Base-by-base conservation (phyloP, 2,329 filamentous ascomycete species). In the Talaromyces sp. region DNA sequence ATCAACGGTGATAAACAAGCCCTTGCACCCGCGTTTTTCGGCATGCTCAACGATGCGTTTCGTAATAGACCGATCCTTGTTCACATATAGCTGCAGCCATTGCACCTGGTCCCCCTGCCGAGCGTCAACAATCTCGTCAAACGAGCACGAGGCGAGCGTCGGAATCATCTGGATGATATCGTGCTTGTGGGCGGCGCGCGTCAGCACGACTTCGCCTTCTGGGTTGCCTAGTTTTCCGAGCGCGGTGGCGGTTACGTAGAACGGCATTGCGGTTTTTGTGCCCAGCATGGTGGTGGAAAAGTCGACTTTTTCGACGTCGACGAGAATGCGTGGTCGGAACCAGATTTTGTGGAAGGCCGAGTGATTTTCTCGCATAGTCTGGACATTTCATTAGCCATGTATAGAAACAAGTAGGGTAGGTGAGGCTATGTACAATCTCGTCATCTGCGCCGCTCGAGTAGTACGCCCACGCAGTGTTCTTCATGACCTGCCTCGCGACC, bases 151-250 rank as follows among this genome's bases (percentile, higher is more conserved):
- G 2, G 94, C 94, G 7, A 99, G 83, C 3, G 94, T 99, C 1
- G 94, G 94, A 63, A 99, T 97, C 94, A 99, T 99, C 77, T 99
- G 94, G 63, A 97, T 85, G 56, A 97, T 88, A 71, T 92, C 86
- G 81, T 97, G 93, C 71, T 89, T 90, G 72, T 84, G 83, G 1
- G 94, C 88, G 17, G 91, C 92, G 60, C 87, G 84, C 0, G 94
- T 97, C 61, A 99, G 83, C 10, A 96, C 81, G 5, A 97, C 92
- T 75, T 99, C 94, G 67, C 94, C 94, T 75, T 97, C 94, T 0
- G 89, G 89, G 72, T 99, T 84, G 61, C 94, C 94, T 3, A 99
- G 86, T 77, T 97, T 97, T 67, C 94, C 94, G 8, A 99, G 84
- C 0, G 94, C 94, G 7, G 94, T 97, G 51, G 94, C 94, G 1